These are phyloP conservation scores for Dictyostelium brefeldianum DNA, from an alignment of 78 protist genomes.

Conservation along the genomic window DNA sequence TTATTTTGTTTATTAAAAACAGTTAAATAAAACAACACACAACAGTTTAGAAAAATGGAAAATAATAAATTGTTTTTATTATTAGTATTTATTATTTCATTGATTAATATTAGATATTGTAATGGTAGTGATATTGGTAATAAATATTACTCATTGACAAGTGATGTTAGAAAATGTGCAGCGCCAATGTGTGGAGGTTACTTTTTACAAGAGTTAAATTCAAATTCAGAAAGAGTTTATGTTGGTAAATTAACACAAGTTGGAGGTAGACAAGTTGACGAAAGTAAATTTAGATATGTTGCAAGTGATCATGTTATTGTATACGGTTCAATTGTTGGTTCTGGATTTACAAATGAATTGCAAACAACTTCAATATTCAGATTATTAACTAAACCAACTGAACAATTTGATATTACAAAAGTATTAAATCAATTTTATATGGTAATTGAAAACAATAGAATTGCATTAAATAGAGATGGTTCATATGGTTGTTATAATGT, in stretches of 20 bases:
- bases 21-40: too few relatives aligned
- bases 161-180: slow-evolving; percentile 35
- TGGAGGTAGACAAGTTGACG: not conserved
- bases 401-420: not conserved
- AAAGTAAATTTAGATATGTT: too few relatives aligned
- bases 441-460: not conserved
- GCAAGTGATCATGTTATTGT: not conserved
- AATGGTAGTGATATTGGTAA: not conserved
- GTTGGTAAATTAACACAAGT: not conserved
- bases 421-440: not conserved
- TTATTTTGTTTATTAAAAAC: too few relatives aligned
- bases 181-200: slow-evolving; percentile 48
- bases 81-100: too few relatives aligned
- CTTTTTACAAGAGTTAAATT: not conserved
- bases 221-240: not conserved
- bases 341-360: not conserved
- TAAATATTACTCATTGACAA: not conserved
- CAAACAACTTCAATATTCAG: not conserved
- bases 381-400: not conserved
- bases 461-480: too few relatives aligned
- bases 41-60: too few relatives aligned
- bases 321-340: not conserved
- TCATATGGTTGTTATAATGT: not conserved
- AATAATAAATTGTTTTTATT: too few relatives aligned
- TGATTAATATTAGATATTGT: too few relatives aligned